Evolutionary conservation across 179 eudicot genomes (phyloP), one percentile per base, ranked within the genome.

Genomic region (Spergularia azorica): DNA sequence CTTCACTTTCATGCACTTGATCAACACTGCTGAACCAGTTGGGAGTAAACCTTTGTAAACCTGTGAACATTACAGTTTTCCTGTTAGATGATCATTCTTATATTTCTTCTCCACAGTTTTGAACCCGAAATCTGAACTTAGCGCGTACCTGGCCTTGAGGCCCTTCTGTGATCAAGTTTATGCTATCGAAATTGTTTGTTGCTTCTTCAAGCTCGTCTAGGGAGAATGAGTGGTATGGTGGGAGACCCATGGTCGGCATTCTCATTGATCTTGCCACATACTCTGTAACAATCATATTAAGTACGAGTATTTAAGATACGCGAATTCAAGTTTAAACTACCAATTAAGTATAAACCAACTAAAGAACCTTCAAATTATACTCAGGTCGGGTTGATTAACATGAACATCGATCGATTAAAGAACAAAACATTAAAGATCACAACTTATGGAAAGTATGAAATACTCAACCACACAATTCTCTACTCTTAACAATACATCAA

Each of bases 121-220:
- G 14, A 21, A 17, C 9, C 7, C 48, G 41, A 20, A 52, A 39
- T 3, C 13, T 32, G 41, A 67, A 56, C 59, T 48, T 67, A 51
- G 17, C 14, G 20, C 13, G 41, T 84, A 95, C 97, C 91, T 90
- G 91, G 73, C 90, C 93, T 51, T 88, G 90, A 72, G 95, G 84
- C 14, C 85, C 94, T 85, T 88, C 91, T 32, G 82, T 82, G 17
- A 91, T 83, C 76, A 93, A 78, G 81, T 90, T 90, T 72, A 86
- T 72, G 20, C 80, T 71, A 63, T 93, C 92, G 21, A 95, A 95
- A 71, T 89, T 87, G 81, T 93, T 89, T 12, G 97, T 93, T 26
- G 97, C 99, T 56, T 91, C 97, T 86, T 95, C 92, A 69, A 95
- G 83, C 50, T 95, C 99, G 51, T 91, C 92, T 63, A 90, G 59